Evolutionary conservation across 2,329 filamentous ascomycete genomes (phyloP).

Genomic region (Pseudocercospora macadamiae): DNA sequence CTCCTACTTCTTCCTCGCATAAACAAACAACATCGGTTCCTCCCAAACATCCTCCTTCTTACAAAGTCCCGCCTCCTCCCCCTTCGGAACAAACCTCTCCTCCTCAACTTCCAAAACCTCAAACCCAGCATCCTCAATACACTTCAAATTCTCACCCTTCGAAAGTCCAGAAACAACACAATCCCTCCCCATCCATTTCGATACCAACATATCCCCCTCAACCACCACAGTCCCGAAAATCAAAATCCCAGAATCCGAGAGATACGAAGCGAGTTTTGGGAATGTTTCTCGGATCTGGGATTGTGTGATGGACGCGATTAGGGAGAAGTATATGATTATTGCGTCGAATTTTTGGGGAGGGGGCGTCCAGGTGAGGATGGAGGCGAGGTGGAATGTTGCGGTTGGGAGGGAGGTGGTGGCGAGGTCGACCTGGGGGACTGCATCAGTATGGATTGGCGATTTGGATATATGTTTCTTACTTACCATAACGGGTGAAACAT

Average conservation of each 20-base stretch:
- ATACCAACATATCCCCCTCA: neutral
- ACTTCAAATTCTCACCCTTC: neutral
- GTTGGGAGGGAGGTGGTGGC: conserved; percentile 21
- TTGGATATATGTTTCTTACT: neutral
- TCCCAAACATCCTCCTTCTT: neutral
- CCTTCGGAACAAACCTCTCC: neutral
- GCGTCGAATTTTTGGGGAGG: neutral
- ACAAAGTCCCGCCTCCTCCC: neutral
- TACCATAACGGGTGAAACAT: conserved; percentile 39
- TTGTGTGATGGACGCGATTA: conserved; percentile 1
- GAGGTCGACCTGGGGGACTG: conserved; percentile 12
- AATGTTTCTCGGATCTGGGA: conserved; percentile 4
- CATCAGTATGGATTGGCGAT: neutral
- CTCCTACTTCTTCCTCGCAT: neutral
- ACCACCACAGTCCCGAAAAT: conserved; percentile 6
- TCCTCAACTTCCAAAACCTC: conserved; percentile 4
- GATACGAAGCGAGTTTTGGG: neutral
- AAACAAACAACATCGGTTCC: conserved; percentile 5
- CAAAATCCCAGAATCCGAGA: neutral
- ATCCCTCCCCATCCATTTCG: conserved; percentile 8
- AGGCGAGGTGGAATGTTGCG: conserved; percentile 9
- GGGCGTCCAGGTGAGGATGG: neutral
- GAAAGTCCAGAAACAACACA: neutral
- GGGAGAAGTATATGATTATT: conserved; percentile 6
- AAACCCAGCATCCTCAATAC: conserved; percentile 5